phyloP scores from a whole-genome alignment of 129 eudicot genomes.

The Artemisia tridentata region DNA sequence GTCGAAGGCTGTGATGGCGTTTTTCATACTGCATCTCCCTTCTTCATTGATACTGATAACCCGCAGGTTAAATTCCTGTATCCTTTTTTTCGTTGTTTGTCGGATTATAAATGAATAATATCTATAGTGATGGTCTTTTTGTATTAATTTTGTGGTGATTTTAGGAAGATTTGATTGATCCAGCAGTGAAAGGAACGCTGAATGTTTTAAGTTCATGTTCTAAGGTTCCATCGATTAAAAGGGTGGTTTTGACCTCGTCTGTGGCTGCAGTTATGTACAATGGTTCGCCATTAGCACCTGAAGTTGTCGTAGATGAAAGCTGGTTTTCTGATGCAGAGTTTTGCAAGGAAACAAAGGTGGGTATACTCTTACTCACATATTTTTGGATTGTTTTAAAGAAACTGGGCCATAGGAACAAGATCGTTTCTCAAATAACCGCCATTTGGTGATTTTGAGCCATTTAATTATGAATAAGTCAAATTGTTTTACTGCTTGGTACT shows the following conservation, averaged over 20 bases:
- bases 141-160: conserved; percentile 6
- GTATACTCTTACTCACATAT: neutral
- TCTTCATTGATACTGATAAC: conserved; percentile 28
- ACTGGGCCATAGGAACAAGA: neutral
- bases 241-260: conserved; percentile 78
- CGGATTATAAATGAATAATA: neutral
- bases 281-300: conserved; percentile 54
- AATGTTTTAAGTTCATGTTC: conserved; percentile 71
- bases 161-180: conserved; percentile 72
- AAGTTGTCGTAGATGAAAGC: conserved; percentile 63
- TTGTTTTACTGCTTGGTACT: neutral
- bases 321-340: conserved; percentile 58
- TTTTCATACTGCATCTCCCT: conserved; percentile 73
- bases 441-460: neutral
- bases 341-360: conserved; percentile 58
- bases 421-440: neutral
- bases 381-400: neutral
- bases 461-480: neutral
- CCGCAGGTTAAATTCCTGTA: conserved; percentile 45
- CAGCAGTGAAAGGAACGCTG: conserved; percentile 84
- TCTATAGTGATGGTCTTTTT: neutral
- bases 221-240: conserved; percentile 46
- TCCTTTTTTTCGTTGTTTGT: neutral
- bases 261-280: conserved; percentile 49
- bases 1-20: conserved; percentile 62